These are phyloP conservation scores for Aristolochia fimbriata DNA, from an alignment of 164 flowering plant genomes.

Conservation along the genomic window DNA sequence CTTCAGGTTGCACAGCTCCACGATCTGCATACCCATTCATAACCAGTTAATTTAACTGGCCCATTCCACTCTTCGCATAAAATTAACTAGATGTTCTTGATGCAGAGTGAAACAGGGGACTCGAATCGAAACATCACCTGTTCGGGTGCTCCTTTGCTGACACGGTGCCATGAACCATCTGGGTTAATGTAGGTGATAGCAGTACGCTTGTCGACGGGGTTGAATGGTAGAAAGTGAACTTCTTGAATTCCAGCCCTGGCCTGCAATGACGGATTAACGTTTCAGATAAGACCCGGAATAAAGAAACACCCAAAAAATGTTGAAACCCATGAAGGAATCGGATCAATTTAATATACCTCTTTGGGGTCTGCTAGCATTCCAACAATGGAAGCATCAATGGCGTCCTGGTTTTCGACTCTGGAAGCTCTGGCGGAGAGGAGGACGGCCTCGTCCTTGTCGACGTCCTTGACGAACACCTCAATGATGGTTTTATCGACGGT, in stretches of 20 bases:
- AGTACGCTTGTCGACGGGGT: constrained; percentile 78
- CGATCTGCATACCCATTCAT: too few relatives aligned
- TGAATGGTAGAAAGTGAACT: constrained; percentile 72
- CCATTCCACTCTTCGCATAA: too few relatives aligned
- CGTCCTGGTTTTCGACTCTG: constrained; percentile 74
- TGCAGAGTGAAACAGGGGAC: too few relatives aligned
- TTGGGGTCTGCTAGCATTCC: constrained; percentile 66
- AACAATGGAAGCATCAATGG: constrained; percentile 76
- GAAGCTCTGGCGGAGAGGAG: constrained; percentile 71
- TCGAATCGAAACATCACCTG: too few relatives aligned
- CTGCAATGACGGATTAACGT: constrained; percentile 15
- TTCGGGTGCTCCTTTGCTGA: constrained; percentile 91
- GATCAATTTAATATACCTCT: too few relatives aligned
- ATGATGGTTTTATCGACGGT: constrained; percentile 54
- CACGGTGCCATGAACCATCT: constrained; percentile 54
- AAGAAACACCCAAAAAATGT: too few relatives aligned
- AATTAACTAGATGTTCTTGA: too few relatives aligned
- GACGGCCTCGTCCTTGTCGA: constrained; percentile 45
- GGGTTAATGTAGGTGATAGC: constrained; percentile 63
- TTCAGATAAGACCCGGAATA: too few relatives aligned
- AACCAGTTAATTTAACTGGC: too few relatives aligned
- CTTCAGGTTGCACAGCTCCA: constrained; percentile 21
- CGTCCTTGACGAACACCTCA: constrained; percentile 31
- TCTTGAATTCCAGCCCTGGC: constrained; percentile 73
- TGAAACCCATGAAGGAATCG: too few relatives aligned